Evolutionary conservation across 2,329 filamentous ascomycete species (phyloP).

Genomic region (Colletotrichum karsti): DNA sequence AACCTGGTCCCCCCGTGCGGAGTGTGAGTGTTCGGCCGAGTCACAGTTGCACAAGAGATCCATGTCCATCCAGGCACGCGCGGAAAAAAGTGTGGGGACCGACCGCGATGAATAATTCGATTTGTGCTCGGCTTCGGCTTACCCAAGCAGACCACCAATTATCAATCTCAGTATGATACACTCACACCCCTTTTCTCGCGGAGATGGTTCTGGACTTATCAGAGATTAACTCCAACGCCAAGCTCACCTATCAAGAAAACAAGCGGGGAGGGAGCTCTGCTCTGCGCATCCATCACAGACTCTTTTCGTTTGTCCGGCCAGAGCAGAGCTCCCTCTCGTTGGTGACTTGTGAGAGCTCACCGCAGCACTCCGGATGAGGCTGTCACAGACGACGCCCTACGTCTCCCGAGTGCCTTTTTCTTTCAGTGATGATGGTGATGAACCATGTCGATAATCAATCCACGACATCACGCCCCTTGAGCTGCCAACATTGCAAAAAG

Average conservation of each 20-base stretch:
- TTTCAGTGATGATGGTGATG: not conserved
- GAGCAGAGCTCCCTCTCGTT: too few relatives aligned
- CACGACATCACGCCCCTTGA: not conserved
- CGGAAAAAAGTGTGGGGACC: conserved; percentile 8
- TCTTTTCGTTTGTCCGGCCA: too few relatives aligned
- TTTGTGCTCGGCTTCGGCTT: conserved; percentile 9
- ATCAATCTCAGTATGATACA: not conserved
- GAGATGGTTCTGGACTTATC: conserved; percentile 10
- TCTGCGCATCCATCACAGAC: not conserved
- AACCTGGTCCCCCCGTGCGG: too few relatives aligned
- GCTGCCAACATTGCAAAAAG: not conserved
- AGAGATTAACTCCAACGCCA: conserved; percentile 6
- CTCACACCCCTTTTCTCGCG: not conserved
- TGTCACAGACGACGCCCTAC: too few relatives aligned
- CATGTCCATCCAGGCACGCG: too few relatives aligned
- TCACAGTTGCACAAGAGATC: too few relatives aligned
- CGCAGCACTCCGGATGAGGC: too few relatives aligned
- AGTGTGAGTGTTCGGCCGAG: too few relatives aligned
- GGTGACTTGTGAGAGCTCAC: too few relatives aligned
- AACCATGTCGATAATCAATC: not conserved
- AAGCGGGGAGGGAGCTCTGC: not conserved
- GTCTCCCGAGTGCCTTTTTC: not conserved
- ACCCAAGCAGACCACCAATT: conserved; percentile 8
- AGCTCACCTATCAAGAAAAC: not conserved
- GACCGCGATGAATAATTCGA: conserved; percentile 17